These are phyloP conservation scores for Proliferodiscus dingleyae DNA, from an alignment of 2,329 filamentous ascomycete genomes.

Conservation along the genomic window DNA sequence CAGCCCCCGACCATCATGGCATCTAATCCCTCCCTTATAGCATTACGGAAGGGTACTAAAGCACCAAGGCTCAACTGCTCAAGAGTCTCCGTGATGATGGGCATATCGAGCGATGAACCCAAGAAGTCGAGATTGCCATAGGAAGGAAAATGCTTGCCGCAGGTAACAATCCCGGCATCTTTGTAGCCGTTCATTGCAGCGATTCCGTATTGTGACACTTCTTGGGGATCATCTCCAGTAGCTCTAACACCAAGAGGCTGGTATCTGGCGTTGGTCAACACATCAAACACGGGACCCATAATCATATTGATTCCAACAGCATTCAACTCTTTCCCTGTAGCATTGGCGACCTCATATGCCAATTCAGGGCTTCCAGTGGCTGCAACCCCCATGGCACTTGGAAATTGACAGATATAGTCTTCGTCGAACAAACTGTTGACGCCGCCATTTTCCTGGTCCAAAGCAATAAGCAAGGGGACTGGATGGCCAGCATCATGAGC, in stretches of 20 bases:
- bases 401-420: constrained; percentile 92
- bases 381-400: constrained; percentile 94
- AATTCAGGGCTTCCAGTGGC: constrained; percentile 81
- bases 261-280: constrained; percentile 86
- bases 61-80: constrained; percentile 91
- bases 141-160: constrained; percentile 94
- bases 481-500: constrained; percentile 87
- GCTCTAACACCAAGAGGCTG: constrained; percentile 88
- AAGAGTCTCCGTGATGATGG: constrained; percentile 90
- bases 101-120: constrained; percentile 84
- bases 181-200: constrained; percentile 90
- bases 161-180: constrained; percentile 81
- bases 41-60: constrained; percentile 85
- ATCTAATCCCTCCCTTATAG: constrained; percentile 80
- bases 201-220: constrained; percentile 88
- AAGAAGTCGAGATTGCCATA: constrained; percentile 94
- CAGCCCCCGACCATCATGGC: constrained; percentile 96
- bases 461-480: constrained; percentile 79
- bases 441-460: constrained; percentile 97
- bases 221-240: constrained; percentile 87
- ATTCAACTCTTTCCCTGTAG: constrained; percentile 85
- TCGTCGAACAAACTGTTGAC: constrained; percentile 97
- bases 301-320: constrained; percentile 96
- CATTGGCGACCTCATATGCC: constrained; percentile 85
- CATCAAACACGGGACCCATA: constrained; percentile 87